phyloP scores from a whole-genome alignment of 2,329 filamentous ascomycete species.

The Conoideocrella luteorostrata region DNA sequence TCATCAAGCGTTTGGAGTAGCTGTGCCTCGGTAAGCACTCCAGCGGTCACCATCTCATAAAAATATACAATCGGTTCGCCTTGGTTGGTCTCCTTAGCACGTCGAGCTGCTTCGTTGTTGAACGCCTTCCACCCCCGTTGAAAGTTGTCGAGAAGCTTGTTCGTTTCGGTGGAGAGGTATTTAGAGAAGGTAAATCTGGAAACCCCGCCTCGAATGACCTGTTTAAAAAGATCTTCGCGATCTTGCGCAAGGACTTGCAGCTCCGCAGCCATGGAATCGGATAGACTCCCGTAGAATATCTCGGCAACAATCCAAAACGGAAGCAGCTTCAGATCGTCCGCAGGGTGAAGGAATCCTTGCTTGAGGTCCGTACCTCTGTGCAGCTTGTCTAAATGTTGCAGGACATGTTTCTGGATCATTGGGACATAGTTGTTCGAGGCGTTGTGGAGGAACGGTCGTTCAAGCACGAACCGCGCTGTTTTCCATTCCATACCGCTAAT shows the following conservation, averaged over 20 bases:
- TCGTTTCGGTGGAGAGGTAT: not conserved
- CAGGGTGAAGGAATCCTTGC: not conserved
- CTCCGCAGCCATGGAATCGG: not conserved
- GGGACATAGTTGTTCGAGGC: not conserved
- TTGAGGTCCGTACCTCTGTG: too few species aligned
- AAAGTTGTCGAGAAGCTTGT: not conserved
- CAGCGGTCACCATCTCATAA: not conserved
- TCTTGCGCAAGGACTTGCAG: not conserved
- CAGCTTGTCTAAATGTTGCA: too few species aligned
- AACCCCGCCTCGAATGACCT: not conserved
- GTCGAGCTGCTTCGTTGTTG: not conserved
- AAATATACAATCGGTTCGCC: not conserved
- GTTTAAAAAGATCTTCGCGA: not conserved
- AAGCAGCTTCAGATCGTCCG: conserved; percentile 2
- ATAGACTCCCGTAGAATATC: conserved; percentile 8
- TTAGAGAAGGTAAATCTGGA: not conserved
- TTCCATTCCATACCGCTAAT: conserved; percentile 5
- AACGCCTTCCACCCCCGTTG: not conserved
- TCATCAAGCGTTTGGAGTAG: conserved; percentile 11
- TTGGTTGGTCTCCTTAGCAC: not conserved
- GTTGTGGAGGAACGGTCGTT: not conserved
- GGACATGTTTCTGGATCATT: not conserved
- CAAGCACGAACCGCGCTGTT: conserved; percentile 1
- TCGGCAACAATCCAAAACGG: conserved; percentile 8
- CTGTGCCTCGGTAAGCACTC: not conserved